These are phyloP conservation scores for Sparassis latifolia DNA, from an alignment of 1,284 basidiomycete genomes.

Conservation along the genomic window DNA sequence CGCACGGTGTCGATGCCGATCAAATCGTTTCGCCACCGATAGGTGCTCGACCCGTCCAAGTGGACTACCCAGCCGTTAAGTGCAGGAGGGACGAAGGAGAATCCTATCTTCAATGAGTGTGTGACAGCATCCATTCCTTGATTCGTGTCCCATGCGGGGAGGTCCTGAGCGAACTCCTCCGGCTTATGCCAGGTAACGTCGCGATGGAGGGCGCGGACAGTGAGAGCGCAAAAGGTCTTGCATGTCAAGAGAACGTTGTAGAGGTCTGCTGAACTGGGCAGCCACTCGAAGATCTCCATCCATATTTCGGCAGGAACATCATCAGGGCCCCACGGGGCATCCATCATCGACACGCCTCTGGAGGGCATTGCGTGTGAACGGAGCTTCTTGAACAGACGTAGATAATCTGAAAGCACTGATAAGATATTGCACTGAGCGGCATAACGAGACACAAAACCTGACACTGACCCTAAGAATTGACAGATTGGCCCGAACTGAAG, in stretches of 20 bases:
- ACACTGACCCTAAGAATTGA: too few relatives aligned
- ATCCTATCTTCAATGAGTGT: conserved; percentile 17
- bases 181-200: conserved; percentile 30
- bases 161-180: conserved; percentile 12
- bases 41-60: conserved; percentile 2
- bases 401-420: too few relatives aligned
- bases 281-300: conserved; percentile 24
- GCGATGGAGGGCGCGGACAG: conserved; percentile 28
- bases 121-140: conserved; percentile 15
- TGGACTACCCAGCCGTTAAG: conserved; percentile 11
- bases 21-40: not conserved
- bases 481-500: too few relatives aligned
- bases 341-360: conserved; percentile 1
- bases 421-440: too few relatives aligned
- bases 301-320: conserved; percentile 24
- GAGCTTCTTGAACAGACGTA: too few relatives aligned
- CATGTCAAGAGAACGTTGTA: conserved; percentile 25
- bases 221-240: conserved; percentile 27
- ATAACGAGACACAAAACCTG: too few relatives aligned
- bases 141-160: conserved; percentile 16
- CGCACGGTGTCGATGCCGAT: not conserved
- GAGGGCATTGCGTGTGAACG: not conserved
- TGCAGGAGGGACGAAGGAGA: conserved; percentile 15
- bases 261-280: conserved; percentile 26
- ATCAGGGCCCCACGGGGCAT: conserved; percentile 2